Evolutionary conservation across 768 basidiomycete genomes (phyloP).

Genomic region (Termitomyces sp.): DNA sequence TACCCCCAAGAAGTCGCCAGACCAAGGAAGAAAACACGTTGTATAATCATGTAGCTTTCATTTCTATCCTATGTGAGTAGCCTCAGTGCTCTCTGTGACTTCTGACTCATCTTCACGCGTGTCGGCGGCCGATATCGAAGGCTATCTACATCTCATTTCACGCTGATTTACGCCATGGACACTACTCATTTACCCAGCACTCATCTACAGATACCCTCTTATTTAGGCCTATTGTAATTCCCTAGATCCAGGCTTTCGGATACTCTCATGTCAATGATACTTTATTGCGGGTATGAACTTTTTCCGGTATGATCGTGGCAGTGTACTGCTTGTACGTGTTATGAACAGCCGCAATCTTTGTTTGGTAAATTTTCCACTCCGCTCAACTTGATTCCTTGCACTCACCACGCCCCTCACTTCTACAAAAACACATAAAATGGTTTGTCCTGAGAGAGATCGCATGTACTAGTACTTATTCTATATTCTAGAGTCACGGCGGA

Average conservation of each 20-base stretch:
- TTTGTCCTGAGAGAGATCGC: not conserved
- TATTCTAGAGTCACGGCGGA: constrained; percentile 40
- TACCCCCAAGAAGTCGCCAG: constrained; percentile 45
- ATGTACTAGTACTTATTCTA: not conserved
- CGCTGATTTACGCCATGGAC: constrained; percentile 12
- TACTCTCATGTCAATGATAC: constrained; percentile 3
- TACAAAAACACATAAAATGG: constrained; percentile 21
- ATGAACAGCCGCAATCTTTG: constrained; percentile 12
- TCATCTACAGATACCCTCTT: constrained; percentile 18
- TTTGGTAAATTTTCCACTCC: constrained; percentile 19
- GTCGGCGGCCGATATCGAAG: not conserved
- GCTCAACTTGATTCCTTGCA: constrained; percentile 16
- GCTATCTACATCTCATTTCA: not conserved
- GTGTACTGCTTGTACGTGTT: constrained; percentile 24
- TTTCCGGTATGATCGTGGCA: constrained; percentile 12
- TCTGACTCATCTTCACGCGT: not conserved
- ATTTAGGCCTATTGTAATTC: constrained; percentile 15
- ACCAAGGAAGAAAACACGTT: constrained; percentile 15
- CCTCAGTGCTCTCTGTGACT: not conserved
- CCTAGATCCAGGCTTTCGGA: constrained; percentile 5
- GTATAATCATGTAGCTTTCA: constrained; percentile 39
- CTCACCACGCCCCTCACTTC: constrained; percentile 15
- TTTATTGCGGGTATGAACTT: not conserved
- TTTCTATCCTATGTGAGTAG: constrained; percentile 8
- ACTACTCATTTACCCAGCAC: constrained; percentile 15